phyloP scores from a whole-genome alignment of 192 early-diverging fungal species.

The Helicostylum pulchrum region DNA sequence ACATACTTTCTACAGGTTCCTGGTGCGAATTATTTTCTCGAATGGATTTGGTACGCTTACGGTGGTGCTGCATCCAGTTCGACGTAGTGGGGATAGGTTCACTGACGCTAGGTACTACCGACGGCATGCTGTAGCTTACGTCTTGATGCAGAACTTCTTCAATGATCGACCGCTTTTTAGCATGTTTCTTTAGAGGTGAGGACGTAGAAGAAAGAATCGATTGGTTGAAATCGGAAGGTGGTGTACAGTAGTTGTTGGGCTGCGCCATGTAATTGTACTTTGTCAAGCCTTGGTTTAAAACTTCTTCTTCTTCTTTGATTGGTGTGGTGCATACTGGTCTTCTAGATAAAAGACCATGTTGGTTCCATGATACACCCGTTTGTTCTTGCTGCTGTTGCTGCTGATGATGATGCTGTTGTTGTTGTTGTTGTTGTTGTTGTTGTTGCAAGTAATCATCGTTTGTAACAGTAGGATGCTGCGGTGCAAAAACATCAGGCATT shows the following conservation, averaged over 20 bases:
- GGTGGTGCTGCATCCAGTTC: not conserved
- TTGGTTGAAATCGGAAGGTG: not conserved
- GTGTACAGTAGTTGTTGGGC: not conserved
- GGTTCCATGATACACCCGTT: not conserved
- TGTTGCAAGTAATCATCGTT: too few relatives aligned
- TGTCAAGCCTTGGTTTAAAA: not conserved
- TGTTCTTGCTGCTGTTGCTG: not conserved
- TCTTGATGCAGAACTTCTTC: not conserved
- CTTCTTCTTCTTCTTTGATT: too few relatives aligned
- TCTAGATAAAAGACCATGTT: not conserved
- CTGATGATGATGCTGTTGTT: not conserved
- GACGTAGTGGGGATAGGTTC: constrained; percentile 7
- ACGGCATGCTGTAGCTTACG: not conserved
- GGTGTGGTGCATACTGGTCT: constrained; percentile 3
- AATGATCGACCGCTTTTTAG: constrained; percentile 2
- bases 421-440: too few relatives aligned
- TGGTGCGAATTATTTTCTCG: not conserved
- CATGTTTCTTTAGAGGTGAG: not conserved
- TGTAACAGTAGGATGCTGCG: too few relatives aligned
- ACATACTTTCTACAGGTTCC: not conserved
- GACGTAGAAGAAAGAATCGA: constrained; percentile 5
- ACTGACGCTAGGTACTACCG: constrained; percentile 10
- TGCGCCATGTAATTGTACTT: not conserved
- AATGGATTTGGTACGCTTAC: constrained; percentile 10
- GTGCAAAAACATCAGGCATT: constrained; percentile 8